Percentiles rank a stretch among this genome's conserved stretches.
Conservation (phyloP, 2,329 filamentous ascomycete genomes). For the Alternaria longipes region DNA sequence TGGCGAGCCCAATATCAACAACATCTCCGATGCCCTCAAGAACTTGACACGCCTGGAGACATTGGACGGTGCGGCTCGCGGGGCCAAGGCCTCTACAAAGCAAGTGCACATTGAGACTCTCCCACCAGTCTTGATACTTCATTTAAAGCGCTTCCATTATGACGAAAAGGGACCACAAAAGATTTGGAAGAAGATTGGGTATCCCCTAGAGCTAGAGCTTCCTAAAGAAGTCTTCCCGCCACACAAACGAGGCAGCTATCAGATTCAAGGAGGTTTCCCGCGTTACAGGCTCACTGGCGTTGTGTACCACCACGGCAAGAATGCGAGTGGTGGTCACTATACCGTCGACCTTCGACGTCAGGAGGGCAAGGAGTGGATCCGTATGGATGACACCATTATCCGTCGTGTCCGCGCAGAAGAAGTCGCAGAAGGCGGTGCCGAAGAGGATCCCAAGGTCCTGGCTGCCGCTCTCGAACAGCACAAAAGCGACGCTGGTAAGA, state of each 20-base stretch:
- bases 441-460: constrained; percentile 78
- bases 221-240: constrained; percentile 88
- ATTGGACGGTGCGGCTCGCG: constrained; percentile 80
- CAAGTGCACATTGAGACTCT: constrained; percentile 93
- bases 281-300: constrained; percentile 88
- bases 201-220: constrained; percentile 92
- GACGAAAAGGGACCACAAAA: constrained; percentile 91
- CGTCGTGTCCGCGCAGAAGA: constrained; percentile 86
- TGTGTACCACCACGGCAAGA: constrained; percentile 97
- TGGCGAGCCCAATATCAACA: constrained; percentile 83
- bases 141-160: constrained; percentile 97
- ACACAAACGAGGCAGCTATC: constrained; percentile 72
- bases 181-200: constrained; percentile 98
- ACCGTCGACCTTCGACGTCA: constrained; percentile 96
- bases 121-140: constrained; percentile 90
- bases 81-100: constrained; percentile 83
- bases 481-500: constrained; percentile 64
- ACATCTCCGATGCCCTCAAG: constrained; percentile 90
- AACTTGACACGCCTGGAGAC: constrained; percentile 84
- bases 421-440: constrained; percentile 83
- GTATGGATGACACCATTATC: constrained; percentile 92
- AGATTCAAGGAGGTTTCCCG: constrained; percentile 74
- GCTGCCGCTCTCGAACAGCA: constrained; percentile 72
- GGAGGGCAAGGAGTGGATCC: constrained; percentile 95
- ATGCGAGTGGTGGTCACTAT: constrained; percentile 94